phyloP scores from a whole-genome alignment of 148 eudicot genomes.

The Hydrangea macrophylla region DNA sequence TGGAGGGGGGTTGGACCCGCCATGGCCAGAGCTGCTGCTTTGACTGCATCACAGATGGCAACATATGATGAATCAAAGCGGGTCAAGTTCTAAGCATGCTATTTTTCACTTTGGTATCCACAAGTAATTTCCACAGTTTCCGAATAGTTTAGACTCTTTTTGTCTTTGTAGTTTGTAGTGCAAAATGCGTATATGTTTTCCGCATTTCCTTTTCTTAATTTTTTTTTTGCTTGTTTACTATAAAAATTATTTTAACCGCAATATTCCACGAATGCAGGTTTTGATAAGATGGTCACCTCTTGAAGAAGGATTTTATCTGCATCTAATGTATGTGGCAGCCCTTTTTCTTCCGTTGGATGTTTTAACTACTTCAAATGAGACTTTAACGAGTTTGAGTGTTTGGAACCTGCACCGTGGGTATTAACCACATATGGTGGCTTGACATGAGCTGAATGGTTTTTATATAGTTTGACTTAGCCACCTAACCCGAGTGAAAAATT shows the following conservation, averaged over 20 bases:
- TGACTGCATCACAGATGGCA: conserved; percentile 90
- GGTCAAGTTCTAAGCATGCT: conserved; percentile 44
- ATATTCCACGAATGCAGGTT: conserved; percentile 39
- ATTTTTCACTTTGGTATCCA: conserved; percentile 21
- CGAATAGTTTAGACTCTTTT: conserved; percentile 5
- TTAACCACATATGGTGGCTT: not conserved
- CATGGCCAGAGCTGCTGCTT: conserved; percentile 82
- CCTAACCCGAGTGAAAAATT: not conserved
- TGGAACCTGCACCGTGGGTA: not conserved
- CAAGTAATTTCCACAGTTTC: conserved; percentile 21
- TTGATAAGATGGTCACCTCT: conserved; percentile 63
- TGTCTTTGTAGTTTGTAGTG: conserved; percentile 3
- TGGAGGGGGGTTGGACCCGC: conserved; percentile 99
- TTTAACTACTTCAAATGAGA: not conserved
- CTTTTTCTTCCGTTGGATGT: not conserved
- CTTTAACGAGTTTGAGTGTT: not conserved
- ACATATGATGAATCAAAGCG: conserved; percentile 94
- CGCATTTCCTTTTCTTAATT: too few relatives aligned
- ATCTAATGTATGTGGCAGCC: conserved; percentile 55
- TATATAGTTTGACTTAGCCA: not conserved
- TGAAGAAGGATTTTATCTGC: conserved; percentile 81
- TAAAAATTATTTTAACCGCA: not conserved
- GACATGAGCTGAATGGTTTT: not conserved
- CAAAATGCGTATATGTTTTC: not conserved
- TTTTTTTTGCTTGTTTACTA: not conserved